phyloP scores from a whole-genome alignment of 306 rosid genomes.

The Vigna nakashimae region DNA sequence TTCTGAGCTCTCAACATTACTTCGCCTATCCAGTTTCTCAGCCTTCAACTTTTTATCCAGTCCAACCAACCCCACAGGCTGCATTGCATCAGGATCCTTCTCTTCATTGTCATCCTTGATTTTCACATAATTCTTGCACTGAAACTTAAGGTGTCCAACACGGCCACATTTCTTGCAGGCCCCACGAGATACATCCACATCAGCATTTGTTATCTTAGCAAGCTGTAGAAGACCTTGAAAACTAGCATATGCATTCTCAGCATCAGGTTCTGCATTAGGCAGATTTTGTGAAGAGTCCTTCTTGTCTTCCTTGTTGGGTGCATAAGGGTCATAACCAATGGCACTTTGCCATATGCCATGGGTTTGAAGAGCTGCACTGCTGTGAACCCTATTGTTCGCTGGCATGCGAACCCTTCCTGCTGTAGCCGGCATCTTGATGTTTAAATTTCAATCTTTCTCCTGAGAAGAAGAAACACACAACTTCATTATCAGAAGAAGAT shows the following conservation, averaged over 20 bases:
- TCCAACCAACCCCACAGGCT: conserved; percentile 62
- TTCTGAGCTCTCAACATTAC: conserved; percentile 60
- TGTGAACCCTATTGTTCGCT: conserved; percentile 95
- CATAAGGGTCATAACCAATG: conserved; percentile 92
- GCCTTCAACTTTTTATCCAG: conserved; percentile 65
- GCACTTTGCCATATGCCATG: conserved; percentile 99
- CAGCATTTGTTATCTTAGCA: conserved; percentile 84
- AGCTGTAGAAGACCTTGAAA: conserved; percentile 96
- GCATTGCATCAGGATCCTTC: conserved; percentile 66
- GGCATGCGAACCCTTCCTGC: conserved; percentile 99
- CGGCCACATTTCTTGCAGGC: conserved; percentile 94
- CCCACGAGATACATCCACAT: conserved; percentile 78
- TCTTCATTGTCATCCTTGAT: conserved; percentile 70
- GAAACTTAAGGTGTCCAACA: conserved; percentile 92
- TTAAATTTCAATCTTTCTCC: conserved; percentile 39
- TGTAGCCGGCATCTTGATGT: conserved; percentile 87
- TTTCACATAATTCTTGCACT: conserved; percentile 89
- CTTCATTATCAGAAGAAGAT: background rate
- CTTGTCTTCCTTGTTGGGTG: conserved; percentile 84
- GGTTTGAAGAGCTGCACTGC: conserved; percentile 97
- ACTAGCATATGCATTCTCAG: conserved; percentile 90
- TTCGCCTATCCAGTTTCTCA: conserved; percentile 54
- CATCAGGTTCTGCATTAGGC: conserved; percentile 67
- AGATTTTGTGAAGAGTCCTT: conserved; percentile 57
- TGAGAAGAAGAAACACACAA: background rate